A percentile compares a stretch with the other conserved stretches of the same genome.
These are phyloP conservation scores for Bassia scoparia DNA, from an alignment of 148 eudicot species.

Conservation along the genomic window DNA sequence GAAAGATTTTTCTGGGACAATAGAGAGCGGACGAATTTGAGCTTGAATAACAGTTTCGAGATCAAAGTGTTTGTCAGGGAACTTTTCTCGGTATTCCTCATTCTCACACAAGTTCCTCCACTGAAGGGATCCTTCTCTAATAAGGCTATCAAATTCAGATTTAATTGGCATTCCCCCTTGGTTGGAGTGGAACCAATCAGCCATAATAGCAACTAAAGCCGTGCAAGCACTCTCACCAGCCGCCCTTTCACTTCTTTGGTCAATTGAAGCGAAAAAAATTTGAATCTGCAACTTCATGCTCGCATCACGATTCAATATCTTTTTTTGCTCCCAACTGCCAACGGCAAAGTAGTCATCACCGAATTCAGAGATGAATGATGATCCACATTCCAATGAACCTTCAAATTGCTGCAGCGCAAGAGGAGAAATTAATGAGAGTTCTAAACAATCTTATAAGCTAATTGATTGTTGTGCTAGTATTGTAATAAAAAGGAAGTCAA, in stretches of 20 bases:
- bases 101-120: slow-evolving; percentile 77
- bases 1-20: slow-evolving; percentile 60
- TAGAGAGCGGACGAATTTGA: slow-evolving; percentile 46
- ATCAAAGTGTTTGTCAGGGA: slow-evolving; percentile 85
- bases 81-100: slow-evolving; percentile 40
- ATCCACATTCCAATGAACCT: slow-evolving; percentile 34
- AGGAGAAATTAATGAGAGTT: background rate
- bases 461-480: no score
- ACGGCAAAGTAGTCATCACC: slow-evolving; percentile 72
- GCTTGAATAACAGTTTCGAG: slow-evolving; percentile 75
- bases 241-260: slow-evolving; percentile 73
- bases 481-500: no score
- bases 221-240: slow-evolving; percentile 91
- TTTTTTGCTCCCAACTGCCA: slow-evolving; percentile 72
- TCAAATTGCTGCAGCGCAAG: slow-evolving; percentile 35
- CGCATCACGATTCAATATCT: slow-evolving; percentile 65
- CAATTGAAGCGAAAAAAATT: slow-evolving; percentile 80
- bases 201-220: slow-evolving; percentile 73
- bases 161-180: slow-evolving; percentile 59
- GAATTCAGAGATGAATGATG: slow-evolving; percentile 45
- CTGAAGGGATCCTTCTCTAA: slow-evolving; percentile 68
- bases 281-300: slow-evolving; percentile 55
- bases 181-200: slow-evolving; percentile 70
- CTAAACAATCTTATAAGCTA: background rate
- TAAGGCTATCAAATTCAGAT: slow-evolving; percentile 68